Base-by-base conservation (phyloP, 2,329 filamentous ascomycete genomes). In the Penicillium decumbens region DNA sequence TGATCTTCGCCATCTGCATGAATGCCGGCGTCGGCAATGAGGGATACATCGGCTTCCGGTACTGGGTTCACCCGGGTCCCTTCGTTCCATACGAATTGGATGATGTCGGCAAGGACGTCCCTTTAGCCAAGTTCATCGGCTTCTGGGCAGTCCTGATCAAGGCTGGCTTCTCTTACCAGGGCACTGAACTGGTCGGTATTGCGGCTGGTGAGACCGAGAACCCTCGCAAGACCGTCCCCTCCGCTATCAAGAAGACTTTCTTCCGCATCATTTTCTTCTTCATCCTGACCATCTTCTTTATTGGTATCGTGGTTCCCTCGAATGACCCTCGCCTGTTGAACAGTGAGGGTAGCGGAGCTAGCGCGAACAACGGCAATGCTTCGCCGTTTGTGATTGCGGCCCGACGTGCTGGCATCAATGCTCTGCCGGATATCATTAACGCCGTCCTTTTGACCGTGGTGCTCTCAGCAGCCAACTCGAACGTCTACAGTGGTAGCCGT, bases 1-100 rank as follows among this genome's bases (percentile, higher is more conserved):
- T 88, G 73, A 83, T 91, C 64, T 88, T 90, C 59, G 82, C 79
- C 56, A 85, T 89, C 59, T 87, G 84, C 67, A 78, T 90, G 70
- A 84, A 88, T 63, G 85, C 84, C 3, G 87, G 87, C 40, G 85
- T 77, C 5, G 84, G 86, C 18, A 62, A 81, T 13, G 75, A 88
- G 54, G 84, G 84, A n/a, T 84, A 86, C 62, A 75, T 90, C 40
- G 87, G 87, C 39, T 90, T 90, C 72, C 75, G 79, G 54, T 84
- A 87, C 70, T 90, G 85, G 85, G 70, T 74, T 6, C 62, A 79
- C 29, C 86, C 86, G 0, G 87, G 87, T 7, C 80, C 86, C 0
- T 89, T 89, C 61, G 78, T 78, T 13, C 77, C 80, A 8, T 81
- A 82, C 59, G 38, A 40, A n/a, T 69, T 87, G 28, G 7, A 25